Conservation (phyloP, 441 rosid genomes). For the Manihot esculenta region DNA sequence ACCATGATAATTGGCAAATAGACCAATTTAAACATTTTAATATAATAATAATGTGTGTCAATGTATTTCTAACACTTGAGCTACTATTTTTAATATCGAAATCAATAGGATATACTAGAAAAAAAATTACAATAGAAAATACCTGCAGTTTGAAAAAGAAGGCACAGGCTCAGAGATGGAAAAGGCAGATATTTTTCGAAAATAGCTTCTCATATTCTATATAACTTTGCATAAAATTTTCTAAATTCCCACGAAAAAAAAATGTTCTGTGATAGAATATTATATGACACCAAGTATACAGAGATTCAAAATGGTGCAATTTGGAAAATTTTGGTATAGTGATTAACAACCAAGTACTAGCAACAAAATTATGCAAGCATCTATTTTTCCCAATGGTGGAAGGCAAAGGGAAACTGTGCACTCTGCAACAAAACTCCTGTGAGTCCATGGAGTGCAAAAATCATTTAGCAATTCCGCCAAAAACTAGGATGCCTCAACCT, state of each 20-base stretch:
- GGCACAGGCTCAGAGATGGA: neutral
- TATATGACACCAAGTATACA: constrained; percentile 26
- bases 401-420: neutral
- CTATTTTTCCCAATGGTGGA: constrained; percentile 17
- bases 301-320: constrained; percentile 15
- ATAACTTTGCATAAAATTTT: neutral
- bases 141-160: no score
- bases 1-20: no score
- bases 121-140: no score
- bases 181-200: neutral
- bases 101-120: no score
- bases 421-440: constrained; percentile 3
- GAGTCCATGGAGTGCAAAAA: neutral
- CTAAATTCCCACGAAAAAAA: neutral
- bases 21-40: no score
- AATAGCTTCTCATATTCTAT: neutral
- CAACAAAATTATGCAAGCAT: constrained; percentile 17
- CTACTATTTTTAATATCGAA: no score
- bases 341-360: constrained; percentile 21
- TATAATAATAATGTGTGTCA: no score
- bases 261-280: neutral
- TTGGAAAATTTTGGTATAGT: constrained; percentile 12
- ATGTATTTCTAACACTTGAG: no score
- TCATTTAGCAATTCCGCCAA: neutral
- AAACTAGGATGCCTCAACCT: neutral